Conservation (phyloP, 2,329 filamentous ascomycete species). For the Talaromyces atroroseus region DNA sequence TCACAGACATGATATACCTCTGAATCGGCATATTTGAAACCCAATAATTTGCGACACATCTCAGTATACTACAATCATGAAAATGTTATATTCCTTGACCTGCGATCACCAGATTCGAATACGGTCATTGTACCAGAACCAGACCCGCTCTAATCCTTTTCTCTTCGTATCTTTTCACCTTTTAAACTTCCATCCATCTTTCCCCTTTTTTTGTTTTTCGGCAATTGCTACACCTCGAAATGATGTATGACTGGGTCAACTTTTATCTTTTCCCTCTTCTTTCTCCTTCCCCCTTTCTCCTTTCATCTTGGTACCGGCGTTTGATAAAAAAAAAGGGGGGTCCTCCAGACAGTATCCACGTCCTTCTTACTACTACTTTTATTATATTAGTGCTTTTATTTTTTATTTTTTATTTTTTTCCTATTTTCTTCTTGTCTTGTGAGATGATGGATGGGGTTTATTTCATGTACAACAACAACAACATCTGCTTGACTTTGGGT, state of each 20-base stretch:
- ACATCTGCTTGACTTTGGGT: background rate
- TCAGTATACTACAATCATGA: background rate
- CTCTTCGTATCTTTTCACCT: background rate
- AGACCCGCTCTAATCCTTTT: background rate
- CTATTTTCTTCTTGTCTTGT: background rate
- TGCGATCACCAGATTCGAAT: background rate
- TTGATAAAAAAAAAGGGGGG: background rate
- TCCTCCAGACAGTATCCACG: background rate
- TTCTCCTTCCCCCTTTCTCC: background rate
- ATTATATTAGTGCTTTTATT: background rate
- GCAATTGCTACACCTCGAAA: constrained; percentile 2
- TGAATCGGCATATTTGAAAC: constrained; percentile 23
- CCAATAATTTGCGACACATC: background rate
- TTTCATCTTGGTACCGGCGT: constrained; percentile 5
- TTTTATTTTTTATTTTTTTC: background rate
- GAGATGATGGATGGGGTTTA: background rate
- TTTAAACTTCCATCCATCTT: background rate
- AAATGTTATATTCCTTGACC: background rate
- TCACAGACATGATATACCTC: constrained; percentile 47
- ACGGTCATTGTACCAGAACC: background rate
- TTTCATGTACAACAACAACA: background rate
- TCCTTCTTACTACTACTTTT: background rate
- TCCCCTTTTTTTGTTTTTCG: background rate
- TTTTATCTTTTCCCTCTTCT: constrained; percentile 2
- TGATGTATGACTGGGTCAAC: constrained; percentile 10